phyloP scores from a whole-genome alignment of 2,329 filamentous ascomycete species.

The Ophiostoma ulmi region DNA sequence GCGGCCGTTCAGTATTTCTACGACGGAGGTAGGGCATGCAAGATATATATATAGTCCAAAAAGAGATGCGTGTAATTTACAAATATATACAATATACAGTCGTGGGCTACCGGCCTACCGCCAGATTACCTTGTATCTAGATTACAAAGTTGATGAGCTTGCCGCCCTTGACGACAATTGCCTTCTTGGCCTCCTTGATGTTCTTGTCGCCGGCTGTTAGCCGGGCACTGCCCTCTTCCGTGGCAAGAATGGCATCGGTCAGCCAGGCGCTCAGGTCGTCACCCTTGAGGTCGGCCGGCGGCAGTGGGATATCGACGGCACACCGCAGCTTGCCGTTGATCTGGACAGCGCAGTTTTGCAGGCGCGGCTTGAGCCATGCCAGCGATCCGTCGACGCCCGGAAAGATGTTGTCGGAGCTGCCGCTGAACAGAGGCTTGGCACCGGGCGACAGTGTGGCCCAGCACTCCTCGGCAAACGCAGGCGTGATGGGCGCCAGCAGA shows the following conservation, averaged over 20 bases:
- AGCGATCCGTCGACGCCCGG: conserved; percentile 51
- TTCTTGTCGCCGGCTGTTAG: conserved; percentile 45
- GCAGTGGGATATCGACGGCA: conserved; percentile 57
- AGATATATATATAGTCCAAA: not conserved
- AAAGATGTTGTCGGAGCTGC: conserved; percentile 42
- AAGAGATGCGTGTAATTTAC: not conserved
- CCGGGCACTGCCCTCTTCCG: conserved; percentile 54
- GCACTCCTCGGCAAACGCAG: conserved; percentile 71
- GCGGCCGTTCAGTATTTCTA: conserved; percentile 44
- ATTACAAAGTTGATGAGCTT: conserved; percentile 71
- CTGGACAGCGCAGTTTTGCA: conserved; percentile 61
- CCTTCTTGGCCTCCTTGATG: conserved; percentile 52
- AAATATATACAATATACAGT: not conserved
- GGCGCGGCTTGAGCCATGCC: conserved; percentile 46
- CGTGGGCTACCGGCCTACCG: not conserved
- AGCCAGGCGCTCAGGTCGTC: conserved; percentile 56
- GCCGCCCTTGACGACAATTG: conserved; percentile 62
- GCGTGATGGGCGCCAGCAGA: conserved; percentile 73
- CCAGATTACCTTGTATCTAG: conserved; percentile 28
- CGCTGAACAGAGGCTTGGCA: conserved; percentile 32
- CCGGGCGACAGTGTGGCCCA: conserved; percentile 37
- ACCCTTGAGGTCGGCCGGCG: conserved; percentile 41
- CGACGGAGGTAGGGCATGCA: conserved; percentile 10
- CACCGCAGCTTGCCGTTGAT: conserved; percentile 74
- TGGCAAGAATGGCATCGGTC: conserved; percentile 54